phyloP scores from a whole-genome alignment of 176 grass and related monocot species.

The Puya raimondii region DNA sequence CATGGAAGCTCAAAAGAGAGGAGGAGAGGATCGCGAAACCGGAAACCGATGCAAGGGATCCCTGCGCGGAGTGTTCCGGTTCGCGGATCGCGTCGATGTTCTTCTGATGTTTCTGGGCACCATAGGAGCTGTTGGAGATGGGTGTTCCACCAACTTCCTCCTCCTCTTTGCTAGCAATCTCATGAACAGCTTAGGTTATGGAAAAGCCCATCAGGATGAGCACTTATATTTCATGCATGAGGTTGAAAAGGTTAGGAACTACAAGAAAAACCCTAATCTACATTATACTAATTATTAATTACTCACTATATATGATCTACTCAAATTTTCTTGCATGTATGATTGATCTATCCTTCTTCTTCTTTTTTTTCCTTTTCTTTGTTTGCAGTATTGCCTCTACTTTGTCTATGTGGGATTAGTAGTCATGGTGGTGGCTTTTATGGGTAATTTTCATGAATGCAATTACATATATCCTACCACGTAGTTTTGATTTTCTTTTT shows the following conservation, averaged over 20 bases:
- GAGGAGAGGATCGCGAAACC: neutral
- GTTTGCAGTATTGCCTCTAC: conserved; percentile 65
- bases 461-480: neutral
- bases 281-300: neutral
- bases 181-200: conserved; percentile 82
- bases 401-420: conserved; percentile 84
- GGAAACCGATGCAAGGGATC: conserved; percentile 12
- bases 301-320: neutral
- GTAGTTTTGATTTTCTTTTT: neutral
- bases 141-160: conserved; percentile 83
- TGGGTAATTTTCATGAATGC: conserved; percentile 43
- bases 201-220: conserved; percentile 20
- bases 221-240: conserved; percentile 64
- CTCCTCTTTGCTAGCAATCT: conserved; percentile 89
- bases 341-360: neutral
- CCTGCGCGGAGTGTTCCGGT: conserved; percentile 68
- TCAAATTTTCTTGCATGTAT: neutral
- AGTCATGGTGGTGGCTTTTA: conserved; percentile 77
- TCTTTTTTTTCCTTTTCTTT: neutral
- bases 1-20: neutral
- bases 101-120: conserved; percentile 72
- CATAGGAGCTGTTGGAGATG: conserved; percentile 71
- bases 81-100: conserved; percentile 62
- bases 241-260: conserved; percentile 55
- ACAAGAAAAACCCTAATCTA: too few species aligned